Percentiles rank a stretch among this genome's conserved stretches.
Evolutionary conservation across 495 filamentous ascomycete species (phyloP).

Genomic region (Immersiella caudata): DNA sequence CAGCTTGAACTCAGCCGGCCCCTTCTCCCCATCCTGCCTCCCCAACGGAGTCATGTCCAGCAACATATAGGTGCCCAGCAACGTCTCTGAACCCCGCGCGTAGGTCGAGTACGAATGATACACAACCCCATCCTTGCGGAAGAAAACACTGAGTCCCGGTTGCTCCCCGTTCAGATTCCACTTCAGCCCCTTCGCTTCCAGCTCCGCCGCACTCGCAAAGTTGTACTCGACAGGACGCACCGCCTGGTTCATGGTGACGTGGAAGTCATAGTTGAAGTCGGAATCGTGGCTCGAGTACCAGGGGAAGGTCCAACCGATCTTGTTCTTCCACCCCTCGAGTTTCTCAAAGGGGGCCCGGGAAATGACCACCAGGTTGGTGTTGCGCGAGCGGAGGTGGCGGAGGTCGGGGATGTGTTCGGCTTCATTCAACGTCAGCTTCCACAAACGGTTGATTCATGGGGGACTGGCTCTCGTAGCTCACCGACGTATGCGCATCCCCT

Average conservation of each 20-base stretch:
- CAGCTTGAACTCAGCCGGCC: slow-evolving; percentile 24
- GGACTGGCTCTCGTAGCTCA: not conserved
- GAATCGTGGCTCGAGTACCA: slow-evolving; percentile 39
- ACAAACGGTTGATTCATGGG: not conserved
- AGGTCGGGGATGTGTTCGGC: slow-evolving; percentile 45
- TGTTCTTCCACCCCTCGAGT: slow-evolving; percentile 41
- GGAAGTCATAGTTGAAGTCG: slow-evolving; percentile 45
- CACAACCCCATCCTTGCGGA: slow-evolving; percentile 37
- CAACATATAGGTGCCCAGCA: slow-evolving; percentile 31
- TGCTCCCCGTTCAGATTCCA: slow-evolving; percentile 37
- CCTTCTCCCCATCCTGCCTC: slow-evolving; percentile 27
- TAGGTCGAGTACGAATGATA: slow-evolving; percentile 50
- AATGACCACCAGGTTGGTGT: slow-evolving; percentile 43
- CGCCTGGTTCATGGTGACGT: slow-evolving; percentile 32
- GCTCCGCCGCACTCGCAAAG: slow-evolving; percentile 32
- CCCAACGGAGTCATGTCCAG: slow-evolving; percentile 41
- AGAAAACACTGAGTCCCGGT: slow-evolving; percentile 46
- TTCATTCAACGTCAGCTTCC: not conserved
- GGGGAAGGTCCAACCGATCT: slow-evolving; percentile 49
- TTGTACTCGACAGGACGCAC: slow-evolving; percentile 34
- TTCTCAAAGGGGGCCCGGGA: slow-evolving; percentile 43
- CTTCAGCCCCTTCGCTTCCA: slow-evolving; percentile 30
- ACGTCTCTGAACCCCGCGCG: slow-evolving; percentile 40
- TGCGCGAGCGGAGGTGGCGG: slow-evolving; percentile 37
- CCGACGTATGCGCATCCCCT: slow-evolving; percentile 43